Conservation (phyloP, 1,284 basidiomycete species). For the Malassezia furfur region DNA sequence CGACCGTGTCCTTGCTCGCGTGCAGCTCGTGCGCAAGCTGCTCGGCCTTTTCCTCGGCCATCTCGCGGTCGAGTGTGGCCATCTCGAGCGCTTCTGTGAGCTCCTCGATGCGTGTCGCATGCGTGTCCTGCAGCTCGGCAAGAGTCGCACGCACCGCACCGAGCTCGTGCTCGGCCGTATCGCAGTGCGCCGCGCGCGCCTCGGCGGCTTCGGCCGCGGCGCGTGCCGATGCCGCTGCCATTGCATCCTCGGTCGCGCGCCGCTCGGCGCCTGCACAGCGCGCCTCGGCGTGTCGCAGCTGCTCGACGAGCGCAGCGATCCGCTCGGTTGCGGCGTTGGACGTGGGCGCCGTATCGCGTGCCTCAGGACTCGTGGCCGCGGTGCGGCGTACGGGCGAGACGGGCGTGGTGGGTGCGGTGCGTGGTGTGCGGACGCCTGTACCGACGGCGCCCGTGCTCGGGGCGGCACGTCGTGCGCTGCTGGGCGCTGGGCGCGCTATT, state of each 20-base stretch:
- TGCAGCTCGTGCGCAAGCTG: conserved; percentile 66
- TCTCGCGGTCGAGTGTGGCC: conserved; percentile 87
- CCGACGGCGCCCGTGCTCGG: too few species aligned
- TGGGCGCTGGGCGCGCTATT: too few species aligned
- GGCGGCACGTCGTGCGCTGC: too few species aligned
- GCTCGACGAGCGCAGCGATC: neutral
- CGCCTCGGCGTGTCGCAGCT: neutral
- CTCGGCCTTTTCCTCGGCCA: conserved; percentile 88
- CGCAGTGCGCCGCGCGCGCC: too few species aligned
- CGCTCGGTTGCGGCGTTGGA: too few species aligned
- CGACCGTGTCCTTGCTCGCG: conserved; percentile 65
- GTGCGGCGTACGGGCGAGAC: too few species aligned
- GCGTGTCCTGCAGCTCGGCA: neutral
- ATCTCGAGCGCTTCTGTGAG: conserved; percentile 87
- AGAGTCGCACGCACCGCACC: neutral
- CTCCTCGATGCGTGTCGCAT: conserved; percentile 50
- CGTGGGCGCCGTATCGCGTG: too few species aligned
- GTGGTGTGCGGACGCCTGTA: too few species aligned
- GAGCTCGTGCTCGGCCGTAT: neutral
- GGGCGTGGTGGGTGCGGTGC: too few species aligned
- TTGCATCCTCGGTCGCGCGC: neutral
- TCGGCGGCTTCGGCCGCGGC: neutral
- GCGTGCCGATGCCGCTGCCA: neutral
- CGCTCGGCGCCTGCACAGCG: neutral
- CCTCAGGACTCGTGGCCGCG: too few species aligned